These are phyloP conservation scores for Fonsecaea pugnacius DNA, from an alignment of 2,329 filamentous ascomycete species.

Conservation along the genomic window DNA sequence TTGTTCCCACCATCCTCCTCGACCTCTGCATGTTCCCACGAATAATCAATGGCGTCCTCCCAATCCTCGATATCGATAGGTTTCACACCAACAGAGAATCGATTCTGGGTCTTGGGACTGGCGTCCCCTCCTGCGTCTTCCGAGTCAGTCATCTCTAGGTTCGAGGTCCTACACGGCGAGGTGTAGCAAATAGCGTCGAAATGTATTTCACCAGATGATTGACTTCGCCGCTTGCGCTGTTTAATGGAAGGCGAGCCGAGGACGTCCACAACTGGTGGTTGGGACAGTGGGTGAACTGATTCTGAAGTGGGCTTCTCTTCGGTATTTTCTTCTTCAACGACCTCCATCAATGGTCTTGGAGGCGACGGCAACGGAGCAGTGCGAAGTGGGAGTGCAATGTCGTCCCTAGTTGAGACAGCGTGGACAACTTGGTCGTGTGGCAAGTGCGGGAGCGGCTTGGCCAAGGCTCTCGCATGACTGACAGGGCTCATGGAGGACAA, in stretches of 20 bases:
- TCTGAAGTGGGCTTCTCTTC: background rate
- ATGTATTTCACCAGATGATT: conserved; percentile 31
- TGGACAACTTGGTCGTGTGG: conserved; percentile 32
- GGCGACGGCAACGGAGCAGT: conserved; percentile 32
- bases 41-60: conserved; percentile 38
- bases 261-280: background rate
- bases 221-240: conserved; percentile 26
- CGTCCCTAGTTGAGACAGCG: conserved; percentile 36
- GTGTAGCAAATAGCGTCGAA: conserved; percentile 20
- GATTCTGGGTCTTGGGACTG: conserved; percentile 15
- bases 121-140: background rate
- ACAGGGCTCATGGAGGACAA: conserved; percentile 24
- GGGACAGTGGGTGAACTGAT: background rate
- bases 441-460: conserved; percentile 31
- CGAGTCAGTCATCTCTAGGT: background rate
- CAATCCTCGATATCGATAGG: conserved; percentile 34
- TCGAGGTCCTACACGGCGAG: conserved; percentile 2
- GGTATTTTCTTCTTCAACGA: conserved; percentile 21
- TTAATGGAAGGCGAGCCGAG: background rate
- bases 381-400: conserved; percentile 32
- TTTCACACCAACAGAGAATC: conserved; percentile 30
- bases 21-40: conserved; percentile 36
- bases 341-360: conserved; percentile 25
- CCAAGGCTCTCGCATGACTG: conserved; percentile 18
- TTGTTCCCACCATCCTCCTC: conserved; percentile 16